Evolutionary conservation across 352 stramenopile species (phyloP).

Genomic region (Blastocystis sp.): DNA sequence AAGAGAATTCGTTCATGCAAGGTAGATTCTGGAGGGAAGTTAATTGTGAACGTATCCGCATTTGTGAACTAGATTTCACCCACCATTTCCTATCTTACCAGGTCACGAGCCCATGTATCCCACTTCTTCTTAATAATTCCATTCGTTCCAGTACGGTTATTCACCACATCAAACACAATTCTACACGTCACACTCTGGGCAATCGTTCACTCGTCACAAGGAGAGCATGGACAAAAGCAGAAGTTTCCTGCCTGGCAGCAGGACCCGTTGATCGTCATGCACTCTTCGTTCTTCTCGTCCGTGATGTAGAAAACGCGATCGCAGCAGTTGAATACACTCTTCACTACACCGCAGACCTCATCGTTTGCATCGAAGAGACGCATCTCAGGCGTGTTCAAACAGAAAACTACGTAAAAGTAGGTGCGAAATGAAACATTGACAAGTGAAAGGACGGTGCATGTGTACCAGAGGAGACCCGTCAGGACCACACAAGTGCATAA

Average conservation of each 20-base stretch:
- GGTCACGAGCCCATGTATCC: not conserved
- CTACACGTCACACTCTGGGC: not conserved
- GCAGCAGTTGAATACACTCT: slow-evolving; percentile 44
- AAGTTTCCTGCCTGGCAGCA: slow-evolving; percentile 25
- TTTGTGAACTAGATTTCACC: slow-evolving; percentile 14
- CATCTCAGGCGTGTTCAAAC: slow-evolving; percentile 33
- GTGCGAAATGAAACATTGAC: not conserved
- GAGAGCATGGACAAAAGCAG: not conserved
- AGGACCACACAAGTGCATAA: slow-evolving; percentile 17
- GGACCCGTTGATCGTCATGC: not conserved
- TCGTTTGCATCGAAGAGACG: slow-evolving; percentile 42
- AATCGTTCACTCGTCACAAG: not conserved
- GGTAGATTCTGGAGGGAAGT: slow-evolving; percentile 45
- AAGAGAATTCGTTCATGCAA: slow-evolving; percentile 37
- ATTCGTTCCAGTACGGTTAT: not conserved
- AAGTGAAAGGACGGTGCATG: slow-evolving; percentile 57
- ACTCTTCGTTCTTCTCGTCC: not conserved
- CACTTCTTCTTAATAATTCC: not conserved
- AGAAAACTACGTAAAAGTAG: not conserved
- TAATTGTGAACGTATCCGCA: slow-evolving; percentile 19
- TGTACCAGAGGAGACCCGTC: not conserved
- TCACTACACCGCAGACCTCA: slow-evolving; percentile 6
- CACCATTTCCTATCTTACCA: not conserved
- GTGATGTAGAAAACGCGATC: slow-evolving; percentile 8
- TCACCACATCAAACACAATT: slow-evolving; percentile 1